These are phyloP conservation scores for Naganishia antarctica DNA, from an alignment of 768 basidiomycete species.

Conservation along the genomic window DNA sequence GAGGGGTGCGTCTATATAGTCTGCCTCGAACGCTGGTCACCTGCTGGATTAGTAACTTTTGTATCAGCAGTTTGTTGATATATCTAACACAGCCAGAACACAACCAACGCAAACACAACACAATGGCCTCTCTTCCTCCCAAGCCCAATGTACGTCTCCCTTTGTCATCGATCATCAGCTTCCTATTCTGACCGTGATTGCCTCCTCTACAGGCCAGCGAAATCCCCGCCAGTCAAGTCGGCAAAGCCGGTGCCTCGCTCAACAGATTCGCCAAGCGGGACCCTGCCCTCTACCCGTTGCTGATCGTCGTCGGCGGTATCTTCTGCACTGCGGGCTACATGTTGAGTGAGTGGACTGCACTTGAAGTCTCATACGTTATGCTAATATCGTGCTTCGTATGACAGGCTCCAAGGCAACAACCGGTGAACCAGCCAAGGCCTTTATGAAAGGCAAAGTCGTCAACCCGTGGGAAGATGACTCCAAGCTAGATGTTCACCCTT, in stretches of 20 bases:
- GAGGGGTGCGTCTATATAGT: neutral
- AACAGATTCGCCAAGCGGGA: constrained; percentile 49
- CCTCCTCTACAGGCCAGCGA: constrained; percentile 33
- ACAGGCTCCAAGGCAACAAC: constrained; percentile 40
- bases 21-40: no score
- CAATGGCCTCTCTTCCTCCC: constrained; percentile 32
- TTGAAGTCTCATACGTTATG: neutral
- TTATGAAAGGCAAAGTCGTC: constrained; percentile 37
- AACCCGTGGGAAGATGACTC: constrained; percentile 42
- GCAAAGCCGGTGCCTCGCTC: constrained; percentile 41
- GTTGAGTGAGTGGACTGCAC: constrained; percentile 37
- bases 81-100: constrained; percentile 4
- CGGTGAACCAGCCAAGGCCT: constrained; percentile 36
- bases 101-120: constrained; percentile 11
- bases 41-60: neutral
- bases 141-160: constrained; percentile 7
- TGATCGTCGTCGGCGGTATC: constrained; percentile 41
- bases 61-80: neutral
- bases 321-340: constrained; percentile 46
- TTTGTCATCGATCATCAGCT: neutral
- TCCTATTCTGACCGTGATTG: constrained; percentile 6
- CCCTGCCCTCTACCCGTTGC: constrained; percentile 46
- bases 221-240: constrained; percentile 38
- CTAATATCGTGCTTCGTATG: neutral
- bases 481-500: constrained; percentile 42